Evolutionary conservation across 2,329 filamentous ascomycete genomes (phyloP).

Genomic region (Myriosclerotinia curreyana): DNA sequence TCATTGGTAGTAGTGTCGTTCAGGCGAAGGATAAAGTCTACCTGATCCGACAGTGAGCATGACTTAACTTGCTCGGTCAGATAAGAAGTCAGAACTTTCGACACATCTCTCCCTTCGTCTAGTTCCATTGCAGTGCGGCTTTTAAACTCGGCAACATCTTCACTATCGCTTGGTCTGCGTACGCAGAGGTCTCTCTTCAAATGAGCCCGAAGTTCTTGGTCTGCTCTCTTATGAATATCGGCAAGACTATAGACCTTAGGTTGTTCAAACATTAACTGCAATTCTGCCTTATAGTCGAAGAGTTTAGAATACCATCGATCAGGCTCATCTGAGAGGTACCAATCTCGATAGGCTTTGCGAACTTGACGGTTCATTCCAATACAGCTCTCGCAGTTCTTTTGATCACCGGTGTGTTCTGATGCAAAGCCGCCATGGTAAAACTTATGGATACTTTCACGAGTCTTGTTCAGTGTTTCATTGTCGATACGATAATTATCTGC

Average conservation of each 20-base stretch:
- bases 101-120: conserved; percentile 21
- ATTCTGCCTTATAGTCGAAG: conserved; percentile 26
- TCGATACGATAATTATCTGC: conserved; percentile 31
- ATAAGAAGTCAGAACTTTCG: conserved; percentile 28
- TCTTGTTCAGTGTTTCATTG: conserved; percentile 27
- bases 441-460: conserved; percentile 23
- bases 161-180: conserved; percentile 22
- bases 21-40: conserved; percentile 23
- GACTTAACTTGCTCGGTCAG: conserved; percentile 21
- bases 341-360: conserved; percentile 33
- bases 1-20: conserved; percentile 29
- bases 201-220: conserved; percentile 31
- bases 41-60: conserved; percentile 21
- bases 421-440: conserved; percentile 26
- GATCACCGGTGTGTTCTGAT: conserved; percentile 29
- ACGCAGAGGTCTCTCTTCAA: conserved; percentile 31
- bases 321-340: conserved; percentile 33
- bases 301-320: conserved; percentile 30
- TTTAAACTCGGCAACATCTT: conserved; percentile 22
- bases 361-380: conserved; percentile 30
- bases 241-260: conserved; percentile 26
- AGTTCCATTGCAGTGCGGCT: conserved; percentile 22
- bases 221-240: conserved; percentile 32
- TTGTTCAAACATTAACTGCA: conserved; percentile 31
- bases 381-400: conserved; percentile 33